Conservation (phyloP, 768 basidiomycete genomes). For the Termitomyces sp. region DNA sequence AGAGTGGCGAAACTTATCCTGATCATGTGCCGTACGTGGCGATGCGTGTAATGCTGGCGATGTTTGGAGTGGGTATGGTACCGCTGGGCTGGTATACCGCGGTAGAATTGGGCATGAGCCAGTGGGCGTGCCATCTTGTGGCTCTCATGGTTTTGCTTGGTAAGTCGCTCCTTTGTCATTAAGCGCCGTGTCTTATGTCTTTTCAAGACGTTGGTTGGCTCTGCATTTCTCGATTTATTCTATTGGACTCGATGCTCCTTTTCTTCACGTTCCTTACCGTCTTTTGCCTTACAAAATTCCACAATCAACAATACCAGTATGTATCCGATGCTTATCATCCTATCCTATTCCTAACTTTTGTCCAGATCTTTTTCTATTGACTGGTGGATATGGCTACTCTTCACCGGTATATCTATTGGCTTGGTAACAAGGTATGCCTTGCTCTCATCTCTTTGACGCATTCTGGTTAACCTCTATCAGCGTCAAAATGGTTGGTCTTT, state of each 20-base stretch:
- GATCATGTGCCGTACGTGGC: conserved; percentile 85
- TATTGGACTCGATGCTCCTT: conserved; percentile 97
- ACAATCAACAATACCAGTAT: conserved; percentile 93
- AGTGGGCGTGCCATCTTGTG: conserved; percentile 86
- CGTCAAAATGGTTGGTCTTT: conserved; percentile 95
- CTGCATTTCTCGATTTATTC: conserved; percentile 94
- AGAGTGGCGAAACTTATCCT: conserved; percentile 85
- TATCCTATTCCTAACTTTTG: conserved; percentile 5
- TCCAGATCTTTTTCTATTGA: conserved; percentile 87
- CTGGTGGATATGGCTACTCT: conserved; percentile 95
- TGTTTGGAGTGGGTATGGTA: conserved; percentile 93
- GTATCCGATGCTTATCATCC: conserved; percentile 22
- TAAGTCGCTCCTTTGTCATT: conserved; percentile 22
- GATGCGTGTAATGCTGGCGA: conserved; percentile 93
- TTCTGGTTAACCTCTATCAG: conserved; percentile 34
- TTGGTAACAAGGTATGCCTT: conserved; percentile 77
- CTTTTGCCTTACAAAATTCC: conserved; percentile 93
- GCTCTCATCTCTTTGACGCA: neutral
- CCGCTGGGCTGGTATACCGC: conserved; percentile 97
- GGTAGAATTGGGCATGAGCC: conserved; percentile 88
- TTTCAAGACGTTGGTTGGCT: conserved; percentile 92
- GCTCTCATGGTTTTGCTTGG: conserved; percentile 93
- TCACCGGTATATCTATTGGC: conserved; percentile 94
- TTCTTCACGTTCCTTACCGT: conserved; percentile 98
- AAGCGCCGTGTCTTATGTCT: neutral